Evolutionary conservation across 306 rosid genomes (phyloP).

Genomic region (Cicer bijugum): DNA sequence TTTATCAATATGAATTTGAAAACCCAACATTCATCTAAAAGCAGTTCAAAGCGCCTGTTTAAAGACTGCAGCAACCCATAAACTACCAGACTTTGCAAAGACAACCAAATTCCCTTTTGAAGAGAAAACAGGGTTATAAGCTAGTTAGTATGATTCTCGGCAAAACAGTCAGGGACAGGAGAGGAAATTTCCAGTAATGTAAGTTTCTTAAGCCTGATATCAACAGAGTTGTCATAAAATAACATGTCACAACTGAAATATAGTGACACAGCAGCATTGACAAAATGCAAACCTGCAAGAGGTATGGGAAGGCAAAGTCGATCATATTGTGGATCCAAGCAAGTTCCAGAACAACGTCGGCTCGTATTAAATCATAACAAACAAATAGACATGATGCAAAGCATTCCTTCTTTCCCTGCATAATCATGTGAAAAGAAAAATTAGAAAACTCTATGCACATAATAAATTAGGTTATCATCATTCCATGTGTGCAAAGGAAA

Average conservation of each 20-base stretch:
- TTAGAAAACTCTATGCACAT: constrained; percentile 35
- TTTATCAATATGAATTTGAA: constrained; percentile 34
- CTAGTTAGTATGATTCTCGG: constrained; percentile 9
- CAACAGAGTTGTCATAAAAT: constrained; percentile 22
- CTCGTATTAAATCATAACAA: constrained; percentile 88
- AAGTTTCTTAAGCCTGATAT: constrained; percentile 34
- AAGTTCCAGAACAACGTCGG: constrained; percentile 83
- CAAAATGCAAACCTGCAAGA: constrained; percentile 73
- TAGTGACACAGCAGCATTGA: constrained; percentile 5
- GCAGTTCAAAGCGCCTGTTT: constrained; percentile 31
- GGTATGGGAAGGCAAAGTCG: constrained; percentile 97
- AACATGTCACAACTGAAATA: constrained; percentile 36
- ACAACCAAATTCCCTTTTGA: constrained; percentile 9
- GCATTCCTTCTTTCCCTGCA: constrained; percentile 99
- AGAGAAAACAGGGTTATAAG: constrained; percentile 4
- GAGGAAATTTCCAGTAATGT: not conserved
- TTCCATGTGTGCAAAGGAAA: constrained; percentile 10
- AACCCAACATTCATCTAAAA: constrained; percentile 33
- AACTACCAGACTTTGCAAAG: constrained; percentile 13
- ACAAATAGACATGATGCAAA: constrained; percentile 98
- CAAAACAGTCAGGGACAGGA: not conserved
- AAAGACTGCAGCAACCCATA: constrained; percentile 1
- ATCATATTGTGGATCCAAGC: constrained; percentile 98
- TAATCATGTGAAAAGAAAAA: constrained; percentile 38
- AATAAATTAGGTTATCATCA: constrained; percentile 20